Percentiles rank a stretch among this genome's conserved stretches.
These are phyloP conservation scores for Oryza meyeriana DNA, from an alignment of 176 grass and related monocot genomes.

Conservation along the genomic window DNA sequence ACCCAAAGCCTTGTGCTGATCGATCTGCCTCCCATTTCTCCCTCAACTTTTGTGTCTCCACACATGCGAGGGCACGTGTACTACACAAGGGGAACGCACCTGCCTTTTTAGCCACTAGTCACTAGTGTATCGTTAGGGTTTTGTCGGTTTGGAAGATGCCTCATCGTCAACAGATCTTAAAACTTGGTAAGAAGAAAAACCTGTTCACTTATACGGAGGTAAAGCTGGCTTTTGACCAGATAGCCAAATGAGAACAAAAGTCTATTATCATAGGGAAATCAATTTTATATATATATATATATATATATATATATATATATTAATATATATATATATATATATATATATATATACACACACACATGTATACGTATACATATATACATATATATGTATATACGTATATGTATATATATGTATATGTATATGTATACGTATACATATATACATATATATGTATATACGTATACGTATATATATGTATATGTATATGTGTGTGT, in stretches of 20 bases:
- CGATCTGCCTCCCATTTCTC: not conserved
- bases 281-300: no score
- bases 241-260: not conserved
- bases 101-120: conserved; percentile 5
- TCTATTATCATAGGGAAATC: no score
- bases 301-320: no score
- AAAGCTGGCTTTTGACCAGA: not conserved
- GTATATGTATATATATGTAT: no score
- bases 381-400: no score
- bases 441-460: no score
- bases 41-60: conserved; percentile 8
- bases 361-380: no score
- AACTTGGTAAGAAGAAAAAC: not conserved
- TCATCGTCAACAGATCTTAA: not conserved
- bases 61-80: conserved; percentile 22
- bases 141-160: not conserved
- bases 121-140: not conserved
- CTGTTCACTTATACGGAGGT: not conserved
- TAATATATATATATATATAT: no score
- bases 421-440: no score
- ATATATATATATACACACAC: no score
- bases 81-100: conserved; percentile 14
- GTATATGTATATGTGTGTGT: no score
- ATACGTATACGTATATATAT: no score
- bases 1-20: not conserved